Percentiles rank a stretch among this genome's conserved stretches.
Conservation (phyloP, 768 basidiomycete species). For the Tulasnella sp. region DNA sequence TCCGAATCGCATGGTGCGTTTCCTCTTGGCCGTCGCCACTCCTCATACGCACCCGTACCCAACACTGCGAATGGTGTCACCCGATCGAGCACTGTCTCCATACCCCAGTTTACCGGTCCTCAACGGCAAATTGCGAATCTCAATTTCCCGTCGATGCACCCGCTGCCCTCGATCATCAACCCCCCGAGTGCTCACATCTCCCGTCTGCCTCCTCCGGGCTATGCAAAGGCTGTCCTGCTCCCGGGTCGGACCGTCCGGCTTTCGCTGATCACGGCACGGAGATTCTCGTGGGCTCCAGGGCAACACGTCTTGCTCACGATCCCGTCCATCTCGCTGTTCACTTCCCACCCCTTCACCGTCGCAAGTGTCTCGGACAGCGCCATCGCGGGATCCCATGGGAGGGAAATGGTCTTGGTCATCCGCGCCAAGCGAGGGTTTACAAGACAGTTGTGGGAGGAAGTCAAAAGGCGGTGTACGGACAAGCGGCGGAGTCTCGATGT, state of each 20-base stretch:
- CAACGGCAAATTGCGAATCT: not conserved
- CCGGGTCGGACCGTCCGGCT: conserved; percentile 59
- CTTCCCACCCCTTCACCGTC: conserved; percentile 63
- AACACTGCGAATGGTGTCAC: too few relatives aligned
- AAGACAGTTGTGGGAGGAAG: conserved; percentile 46
- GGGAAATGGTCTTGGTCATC: conserved; percentile 51
- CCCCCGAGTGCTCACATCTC: conserved; percentile 8
- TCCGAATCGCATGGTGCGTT: too few relatives aligned
- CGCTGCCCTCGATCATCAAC: not conserved
- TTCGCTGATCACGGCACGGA: conserved; percentile 45
- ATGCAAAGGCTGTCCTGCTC: conserved; percentile 53
- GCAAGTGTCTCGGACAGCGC: conserved; percentile 44
- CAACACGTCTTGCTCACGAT: conserved; percentile 62
- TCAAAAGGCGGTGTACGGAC: conserved; percentile 27
- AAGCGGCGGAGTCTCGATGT: not conserved
- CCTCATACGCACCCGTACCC: too few relatives aligned
- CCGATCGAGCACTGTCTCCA: too few relatives aligned
- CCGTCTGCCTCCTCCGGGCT: conserved; percentile 50
- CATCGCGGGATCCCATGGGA: conserved; percentile 34
- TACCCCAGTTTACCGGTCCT: not conserved
- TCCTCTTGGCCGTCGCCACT: too few relatives aligned
- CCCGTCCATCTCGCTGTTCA: conserved; percentile 47
- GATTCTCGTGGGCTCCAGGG: conserved; percentile 59
- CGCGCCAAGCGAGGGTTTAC: conserved; percentile 64
- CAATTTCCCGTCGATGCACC: conserved; percentile 10